phyloP scores from a whole-genome alignment of 805 yeast genomes.

The Candida krabiensis region DNA sequence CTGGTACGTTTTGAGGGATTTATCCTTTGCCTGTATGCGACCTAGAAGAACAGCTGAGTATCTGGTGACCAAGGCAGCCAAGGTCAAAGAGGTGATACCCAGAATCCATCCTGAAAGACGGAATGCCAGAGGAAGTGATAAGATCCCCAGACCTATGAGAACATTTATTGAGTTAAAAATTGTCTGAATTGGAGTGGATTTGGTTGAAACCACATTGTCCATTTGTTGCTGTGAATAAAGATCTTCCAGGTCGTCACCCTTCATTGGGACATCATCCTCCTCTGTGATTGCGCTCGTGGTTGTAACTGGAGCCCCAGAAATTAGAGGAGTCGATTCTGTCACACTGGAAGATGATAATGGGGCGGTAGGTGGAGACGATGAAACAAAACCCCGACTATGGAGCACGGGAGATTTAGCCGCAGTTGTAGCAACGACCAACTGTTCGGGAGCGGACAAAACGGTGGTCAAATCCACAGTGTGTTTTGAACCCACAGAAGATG shows the following conservation, averaged over 20 bases:
- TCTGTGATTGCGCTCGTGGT: neutral
- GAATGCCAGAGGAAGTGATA: conserved; percentile 72
- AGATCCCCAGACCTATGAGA: conserved; percentile 71
- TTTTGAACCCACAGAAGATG: conserved; percentile 23
- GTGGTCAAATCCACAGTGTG: conserved; percentile 1
- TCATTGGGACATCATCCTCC: conserved; percentile 1
- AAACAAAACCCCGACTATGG: neutral
- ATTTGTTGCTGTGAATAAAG: conserved; percentile 1
- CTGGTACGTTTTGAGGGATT: conserved; percentile 50
- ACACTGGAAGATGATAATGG: neutral
- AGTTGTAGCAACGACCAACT: neutral
- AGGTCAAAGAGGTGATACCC: conserved; percentile 43
- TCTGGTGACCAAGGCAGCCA: conserved; percentile 50
- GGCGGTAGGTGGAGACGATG: neutral
- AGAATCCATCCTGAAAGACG: conserved; percentile 65
- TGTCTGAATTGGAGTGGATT: conserved; percentile 72
- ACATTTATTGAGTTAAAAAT: conserved; percentile 77
- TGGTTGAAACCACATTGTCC: conserved; percentile 28
- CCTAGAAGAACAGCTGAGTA: conserved; percentile 58
- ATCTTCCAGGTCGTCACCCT: conserved; percentile 5
- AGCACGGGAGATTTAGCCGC: conserved; percentile 2
- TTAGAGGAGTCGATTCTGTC: neutral
- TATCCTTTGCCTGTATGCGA: conserved; percentile 40
- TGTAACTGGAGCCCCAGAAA: neutral
- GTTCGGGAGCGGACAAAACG: neutral